phyloP scores from a whole-genome alignment of 768 basidiomycete genomes.

The Austroboletus festivus region DNA sequence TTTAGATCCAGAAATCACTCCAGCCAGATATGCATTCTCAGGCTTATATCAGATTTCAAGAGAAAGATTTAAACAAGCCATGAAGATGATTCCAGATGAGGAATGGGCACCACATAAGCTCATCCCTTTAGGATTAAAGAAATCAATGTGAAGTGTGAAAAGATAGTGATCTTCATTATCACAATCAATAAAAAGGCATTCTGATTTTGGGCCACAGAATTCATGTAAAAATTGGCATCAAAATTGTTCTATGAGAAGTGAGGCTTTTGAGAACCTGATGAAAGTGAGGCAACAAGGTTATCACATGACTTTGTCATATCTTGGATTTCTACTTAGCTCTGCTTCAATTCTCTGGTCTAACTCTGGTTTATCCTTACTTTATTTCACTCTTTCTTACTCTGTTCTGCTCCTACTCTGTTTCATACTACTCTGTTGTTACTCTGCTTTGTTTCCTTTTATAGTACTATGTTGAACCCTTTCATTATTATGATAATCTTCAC shows the following conservation, averaged over 20 bases:
- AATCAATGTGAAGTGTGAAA: slow-evolving; percentile 34
- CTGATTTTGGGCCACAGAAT: slow-evolving; percentile 24
- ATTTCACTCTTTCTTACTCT: too few species aligned
- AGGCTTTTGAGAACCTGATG: neutral
- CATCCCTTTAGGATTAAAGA: slow-evolving; percentile 35
- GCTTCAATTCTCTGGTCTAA: too few species aligned
- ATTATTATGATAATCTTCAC: too few species aligned
- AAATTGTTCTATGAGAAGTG: neutral
- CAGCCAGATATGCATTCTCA: slow-evolving; percentile 39
- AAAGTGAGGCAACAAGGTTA: neutral
- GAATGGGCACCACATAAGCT: slow-evolving; percentile 22
- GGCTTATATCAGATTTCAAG: slow-evolving; percentile 30
- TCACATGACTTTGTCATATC: too few species aligned
- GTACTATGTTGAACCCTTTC: too few species aligned
- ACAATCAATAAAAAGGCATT: slow-evolving; percentile 7
- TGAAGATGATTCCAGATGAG: slow-evolving; percentile 19
- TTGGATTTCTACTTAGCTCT: too few species aligned
- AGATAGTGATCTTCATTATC: slow-evolving; percentile 25
- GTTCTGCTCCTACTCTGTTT: too few species aligned
- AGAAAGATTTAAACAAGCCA: slow-evolving; percentile 33
- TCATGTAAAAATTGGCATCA: slow-evolving; percentile 27
- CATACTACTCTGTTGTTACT: too few species aligned
- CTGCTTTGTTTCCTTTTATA: too few species aligned
- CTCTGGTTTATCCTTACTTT: too few species aligned
- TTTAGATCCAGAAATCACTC: slow-evolving; percentile 36